Percentiles rank a stretch among this genome's conserved stretches.
These are phyloP conservation scores for Juglanconis juglandina DNA, from an alignment of 2,329 filamentous ascomycete species.

Conservation along the genomic window DNA sequence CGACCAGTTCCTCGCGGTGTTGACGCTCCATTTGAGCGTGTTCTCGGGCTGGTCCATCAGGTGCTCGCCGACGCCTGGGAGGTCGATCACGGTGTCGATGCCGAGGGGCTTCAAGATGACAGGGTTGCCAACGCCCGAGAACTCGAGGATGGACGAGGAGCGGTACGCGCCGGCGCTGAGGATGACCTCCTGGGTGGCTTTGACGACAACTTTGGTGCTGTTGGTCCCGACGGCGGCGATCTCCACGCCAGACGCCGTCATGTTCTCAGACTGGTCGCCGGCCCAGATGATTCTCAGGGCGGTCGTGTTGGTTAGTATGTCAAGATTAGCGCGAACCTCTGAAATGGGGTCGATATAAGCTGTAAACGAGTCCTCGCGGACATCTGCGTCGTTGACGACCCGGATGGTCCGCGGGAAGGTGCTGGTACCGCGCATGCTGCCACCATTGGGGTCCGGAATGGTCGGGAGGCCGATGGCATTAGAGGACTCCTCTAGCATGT, in stretches of 20 bases:
- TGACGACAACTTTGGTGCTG: not conserved
- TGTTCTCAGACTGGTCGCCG: not conserved
- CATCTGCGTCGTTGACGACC: not conserved
- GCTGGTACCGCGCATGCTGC: not conserved
- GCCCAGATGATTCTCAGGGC: conserved; percentile 2
- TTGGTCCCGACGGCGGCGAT: not conserved
- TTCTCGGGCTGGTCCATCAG: conserved; percentile 9
- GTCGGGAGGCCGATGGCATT: not conserved
- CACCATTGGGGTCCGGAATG: not conserved
- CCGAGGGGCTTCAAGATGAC: not conserved
- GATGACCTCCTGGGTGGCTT: conserved; percentile 11
- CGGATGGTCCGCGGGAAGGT: not conserved
- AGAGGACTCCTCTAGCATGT: not conserved
- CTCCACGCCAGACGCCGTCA: conserved; percentile 8
- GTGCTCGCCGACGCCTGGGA: conserved; percentile 12
- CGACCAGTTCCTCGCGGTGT: not conserved
- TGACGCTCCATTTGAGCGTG: not conserved
- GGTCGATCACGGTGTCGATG: conserved; percentile 3
- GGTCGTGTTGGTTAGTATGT: conserved; percentile 8
- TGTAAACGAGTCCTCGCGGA: conserved; percentile 1
- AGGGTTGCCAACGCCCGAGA: conserved; percentile 11
- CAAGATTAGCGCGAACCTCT: conserved; percentile 1
- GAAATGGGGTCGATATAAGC: conserved; percentile 8
- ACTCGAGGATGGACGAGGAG: conserved; percentile 9
- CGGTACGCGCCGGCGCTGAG: conserved; percentile 7